Evolutionary conservation across 495 filamentous ascomycete genomes (phyloP), one percentile per base, ranked within the genome.

Genomic region (Aspergillus kassunensis): DNA sequence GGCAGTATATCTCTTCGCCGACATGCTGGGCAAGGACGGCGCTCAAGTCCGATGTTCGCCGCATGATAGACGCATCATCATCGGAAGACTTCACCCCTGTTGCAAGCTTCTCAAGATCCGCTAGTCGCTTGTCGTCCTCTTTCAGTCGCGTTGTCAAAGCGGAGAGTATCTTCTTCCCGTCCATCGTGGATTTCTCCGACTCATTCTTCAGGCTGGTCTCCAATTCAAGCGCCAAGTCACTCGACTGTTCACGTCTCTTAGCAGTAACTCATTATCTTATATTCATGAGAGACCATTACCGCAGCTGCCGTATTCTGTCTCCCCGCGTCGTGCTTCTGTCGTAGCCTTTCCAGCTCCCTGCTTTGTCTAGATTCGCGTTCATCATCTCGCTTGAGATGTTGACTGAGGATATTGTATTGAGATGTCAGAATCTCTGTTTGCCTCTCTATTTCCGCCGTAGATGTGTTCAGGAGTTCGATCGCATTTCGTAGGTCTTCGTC

Each of bases 1-100:
- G 72, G 37, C 61, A 66, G 41, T 70, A 66, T 40, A 75, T 72
- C 44, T 74, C 72, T 49, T 71, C 67, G 2, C 69, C 57, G 16
- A 57, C 54, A 52, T 62, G 67, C 27, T 63, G 57, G 12, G 72
- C 64, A 4, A 74, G 61, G 31, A 60, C 46, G 0, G 52, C 41
- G 37, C 59, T 63, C 11, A 74, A 54, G 11, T 67, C 51, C 4
- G 53, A 53, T 3, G 66, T 58, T 23, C 58, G 65, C 36, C 66
- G 66, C 19, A 65, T 53, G 1, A 60, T 59, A 7, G 57, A 58
- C 10, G 59, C 66, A 58, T 71, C 64, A 27, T 63, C 62, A 4
- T 54, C 58, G 33, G 59, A 62, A 15, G 55, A 61, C 25, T 69
- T 62, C 27, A 66, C 53, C 4, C 61, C 62, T 0, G 65, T 51